These are phyloP conservation scores for Phytophthora sansomeana DNA, from an alignment of 352 stramenopile genomes.

Conservation along the genomic window DNA sequence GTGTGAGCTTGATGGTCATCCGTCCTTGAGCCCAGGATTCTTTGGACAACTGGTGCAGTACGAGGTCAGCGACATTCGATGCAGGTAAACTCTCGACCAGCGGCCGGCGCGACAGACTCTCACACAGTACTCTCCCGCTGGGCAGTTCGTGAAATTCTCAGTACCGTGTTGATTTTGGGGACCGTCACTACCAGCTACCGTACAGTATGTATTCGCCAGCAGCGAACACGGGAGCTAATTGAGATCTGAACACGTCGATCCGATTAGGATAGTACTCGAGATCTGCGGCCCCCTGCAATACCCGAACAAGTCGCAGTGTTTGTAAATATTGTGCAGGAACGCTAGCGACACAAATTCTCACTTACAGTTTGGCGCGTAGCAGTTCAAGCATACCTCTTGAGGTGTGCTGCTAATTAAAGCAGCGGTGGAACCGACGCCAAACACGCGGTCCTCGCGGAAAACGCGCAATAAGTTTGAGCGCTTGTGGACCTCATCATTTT, in stretches of 20 bases:
- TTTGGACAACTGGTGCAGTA: not conserved
- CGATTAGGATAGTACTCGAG: conserved; percentile 9
- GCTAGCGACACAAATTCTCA: too few relatives aligned
- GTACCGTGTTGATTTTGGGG: not conserved
- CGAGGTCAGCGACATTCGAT: not conserved
- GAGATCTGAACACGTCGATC: conserved; percentile 21
- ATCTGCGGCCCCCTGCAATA: conserved; percentile 1
- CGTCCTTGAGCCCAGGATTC: not conserved
- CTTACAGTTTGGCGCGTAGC: too few relatives aligned
- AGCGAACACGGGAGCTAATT: not conserved
- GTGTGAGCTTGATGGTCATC: not conserved
- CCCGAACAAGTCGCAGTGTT: too few relatives aligned
- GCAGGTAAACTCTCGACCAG: not conserved
- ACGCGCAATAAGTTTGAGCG: too few relatives aligned
- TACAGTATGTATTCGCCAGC: too few relatives aligned
- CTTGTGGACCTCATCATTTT: too few relatives aligned
- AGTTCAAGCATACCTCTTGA: too few relatives aligned
- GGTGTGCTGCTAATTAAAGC: too few relatives aligned
- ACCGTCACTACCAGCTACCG: too few relatives aligned
- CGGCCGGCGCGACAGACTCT: not conserved
- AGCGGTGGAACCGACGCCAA: too few relatives aligned
- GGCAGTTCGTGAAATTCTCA: not conserved
- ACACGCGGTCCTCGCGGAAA: too few relatives aligned
- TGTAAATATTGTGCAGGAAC: too few relatives aligned
- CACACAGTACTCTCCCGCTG: not conserved